phyloP scores from a whole-genome alignment of 768 basidiomycete genomes.

The Macrolepiota dolichaula region DNA sequence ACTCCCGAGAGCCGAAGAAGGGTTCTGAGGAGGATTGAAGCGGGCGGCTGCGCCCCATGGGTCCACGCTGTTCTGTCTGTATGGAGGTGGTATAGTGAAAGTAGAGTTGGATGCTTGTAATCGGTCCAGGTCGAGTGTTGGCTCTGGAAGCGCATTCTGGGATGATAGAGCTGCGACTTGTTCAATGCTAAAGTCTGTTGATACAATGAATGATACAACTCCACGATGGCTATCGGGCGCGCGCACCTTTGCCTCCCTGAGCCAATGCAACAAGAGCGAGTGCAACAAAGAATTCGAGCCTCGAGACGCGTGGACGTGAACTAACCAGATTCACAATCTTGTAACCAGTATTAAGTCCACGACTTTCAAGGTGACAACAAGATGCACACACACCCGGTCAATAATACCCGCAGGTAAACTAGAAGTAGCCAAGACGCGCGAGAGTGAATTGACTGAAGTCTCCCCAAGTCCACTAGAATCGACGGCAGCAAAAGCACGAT shows the following conservation, averaged over 20 bases:
- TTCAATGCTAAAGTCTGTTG: constrained; percentile 76
- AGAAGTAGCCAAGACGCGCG: constrained; percentile 76
- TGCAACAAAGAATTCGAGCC: constrained; percentile 89
- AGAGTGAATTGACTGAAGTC: constrained; percentile 78
- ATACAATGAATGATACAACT: background rate
- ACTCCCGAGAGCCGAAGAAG: constrained; percentile 3
- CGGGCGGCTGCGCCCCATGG: constrained; percentile 55
- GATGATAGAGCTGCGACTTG: constrained; percentile 74
- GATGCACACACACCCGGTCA: constrained; percentile 70
- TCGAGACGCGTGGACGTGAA: constrained; percentile 75
- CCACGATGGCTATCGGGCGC: background rate
- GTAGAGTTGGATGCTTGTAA: constrained; percentile 53
- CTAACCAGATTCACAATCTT: constrained; percentile 94
- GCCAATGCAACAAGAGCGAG: constrained; percentile 85
- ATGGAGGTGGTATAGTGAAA: constrained; percentile 35
- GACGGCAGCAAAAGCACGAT: constrained; percentile 66
- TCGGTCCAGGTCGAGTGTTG: constrained; percentile 59
- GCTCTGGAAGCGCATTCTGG: constrained; percentile 76
- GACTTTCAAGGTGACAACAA: background rate
- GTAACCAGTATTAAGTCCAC: background rate
- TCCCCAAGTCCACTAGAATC: constrained; percentile 73
- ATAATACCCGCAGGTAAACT: constrained; percentile 77
- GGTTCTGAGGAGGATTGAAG: constrained; percentile 18
- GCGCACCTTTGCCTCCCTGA: constrained; percentile 73
- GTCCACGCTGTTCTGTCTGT: constrained; percentile 56